Percentiles rank a stretch among this genome's conserved stretches.
These are phyloP conservation scores for Lasiodiplodia citricola DNA, from an alignment of 2,329 filamentous ascomycete genomes.

Conservation along the genomic window DNA sequence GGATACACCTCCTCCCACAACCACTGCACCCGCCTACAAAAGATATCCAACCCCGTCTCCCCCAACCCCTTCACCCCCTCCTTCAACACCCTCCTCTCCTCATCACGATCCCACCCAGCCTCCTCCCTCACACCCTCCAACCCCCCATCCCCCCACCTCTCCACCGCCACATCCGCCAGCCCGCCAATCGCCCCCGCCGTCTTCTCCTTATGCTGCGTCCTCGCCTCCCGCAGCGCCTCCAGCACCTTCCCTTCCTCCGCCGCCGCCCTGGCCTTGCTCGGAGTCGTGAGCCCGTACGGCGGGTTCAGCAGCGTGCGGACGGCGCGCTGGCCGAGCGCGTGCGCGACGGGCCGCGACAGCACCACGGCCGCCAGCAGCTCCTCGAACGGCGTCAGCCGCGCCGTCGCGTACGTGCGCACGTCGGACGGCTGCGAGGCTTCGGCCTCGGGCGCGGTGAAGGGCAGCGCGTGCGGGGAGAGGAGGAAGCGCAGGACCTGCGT, in stretches of 20 bases:
- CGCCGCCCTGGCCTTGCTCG: slow-evolving; percentile 42
- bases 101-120: slow-evolving; percentile 35
- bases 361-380: slow-evolving; percentile 52
- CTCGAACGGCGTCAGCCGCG: slow-evolving; percentile 48
- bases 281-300: slow-evolving; percentile 47
- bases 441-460: neutral
- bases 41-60: slow-evolving; percentile 49
- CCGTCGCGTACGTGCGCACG: slow-evolving; percentile 24
- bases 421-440: neutral
- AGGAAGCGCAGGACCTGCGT: slow-evolving; percentile 2
- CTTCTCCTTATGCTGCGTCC: slow-evolving; percentile 54
- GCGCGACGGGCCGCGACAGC: slow-evolving; percentile 51
- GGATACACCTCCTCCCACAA: slow-evolving; percentile 46
- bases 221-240: slow-evolving; percentile 47
- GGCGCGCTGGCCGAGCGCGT: slow-evolving; percentile 50
- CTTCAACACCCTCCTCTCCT: slow-evolving; percentile 39
- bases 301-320: slow-evolving; percentile 53
- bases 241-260: slow-evolving; percentile 45
- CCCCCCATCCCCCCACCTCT: slow-evolving; percentile 34
- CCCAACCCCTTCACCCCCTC: slow-evolving; percentile 49
- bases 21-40: slow-evolving; percentile 50
- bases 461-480: neutral
- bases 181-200: slow-evolving; percentile 48
- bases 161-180: slow-evolving; percentile 39
- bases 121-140: slow-evolving; percentile 40